Evolutionary conservation across 2,329 filamentous ascomycete species (phyloP).

Genomic region (Stagonosporopsis tanaceti): DNA sequence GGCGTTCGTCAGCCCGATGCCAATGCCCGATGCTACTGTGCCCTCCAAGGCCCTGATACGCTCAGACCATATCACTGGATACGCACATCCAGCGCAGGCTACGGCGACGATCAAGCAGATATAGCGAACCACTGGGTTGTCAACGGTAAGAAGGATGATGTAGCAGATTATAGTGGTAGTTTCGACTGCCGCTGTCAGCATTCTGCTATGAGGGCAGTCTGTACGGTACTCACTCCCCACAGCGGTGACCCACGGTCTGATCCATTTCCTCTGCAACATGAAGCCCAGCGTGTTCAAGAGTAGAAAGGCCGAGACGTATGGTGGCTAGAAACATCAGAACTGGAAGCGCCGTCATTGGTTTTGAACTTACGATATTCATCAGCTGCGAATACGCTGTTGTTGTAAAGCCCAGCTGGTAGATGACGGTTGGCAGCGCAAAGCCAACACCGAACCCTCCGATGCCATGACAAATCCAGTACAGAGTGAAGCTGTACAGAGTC

Average conservation of each 20-base stretch:
- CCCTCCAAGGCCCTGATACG: slow-evolving; percentile 30
- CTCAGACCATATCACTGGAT: slow-evolving; percentile 31
- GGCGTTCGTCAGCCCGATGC: slow-evolving; percentile 31
- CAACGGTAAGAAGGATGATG: slow-evolving; percentile 27
- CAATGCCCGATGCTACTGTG: slow-evolving; percentile 30
- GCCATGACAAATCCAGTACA: slow-evolving; percentile 35
- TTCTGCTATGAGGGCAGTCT: too few relatives aligned
- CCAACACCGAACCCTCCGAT: slow-evolving; percentile 30
- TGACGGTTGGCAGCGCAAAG: slow-evolving; percentile 29
- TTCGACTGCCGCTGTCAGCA: slow-evolving; percentile 21
- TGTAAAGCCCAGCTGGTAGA: slow-evolving; percentile 33
- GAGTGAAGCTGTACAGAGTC: slow-evolving; percentile 27
- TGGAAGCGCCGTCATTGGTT: background rate
- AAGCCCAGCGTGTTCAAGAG: slow-evolving; percentile 28
- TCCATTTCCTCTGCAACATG: slow-evolving; percentile 31
- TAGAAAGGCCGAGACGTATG: slow-evolving; percentile 28
- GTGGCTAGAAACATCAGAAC: slow-evolving; percentile 21
- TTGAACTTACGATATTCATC: slow-evolving; percentile 34
- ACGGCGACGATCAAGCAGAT: slow-evolving; percentile 28
- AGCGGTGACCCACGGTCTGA: slow-evolving; percentile 28
- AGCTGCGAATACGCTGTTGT: slow-evolving; percentile 31
- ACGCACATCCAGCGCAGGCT: slow-evolving; percentile 28
- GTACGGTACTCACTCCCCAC: slow-evolving; percentile 20
- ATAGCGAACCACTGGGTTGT: slow-evolving; percentile 28
- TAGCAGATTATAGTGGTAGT: slow-evolving; percentile 29